Conservation (phyloP, 208 protist species). For the Crithidia bombi region DNA sequence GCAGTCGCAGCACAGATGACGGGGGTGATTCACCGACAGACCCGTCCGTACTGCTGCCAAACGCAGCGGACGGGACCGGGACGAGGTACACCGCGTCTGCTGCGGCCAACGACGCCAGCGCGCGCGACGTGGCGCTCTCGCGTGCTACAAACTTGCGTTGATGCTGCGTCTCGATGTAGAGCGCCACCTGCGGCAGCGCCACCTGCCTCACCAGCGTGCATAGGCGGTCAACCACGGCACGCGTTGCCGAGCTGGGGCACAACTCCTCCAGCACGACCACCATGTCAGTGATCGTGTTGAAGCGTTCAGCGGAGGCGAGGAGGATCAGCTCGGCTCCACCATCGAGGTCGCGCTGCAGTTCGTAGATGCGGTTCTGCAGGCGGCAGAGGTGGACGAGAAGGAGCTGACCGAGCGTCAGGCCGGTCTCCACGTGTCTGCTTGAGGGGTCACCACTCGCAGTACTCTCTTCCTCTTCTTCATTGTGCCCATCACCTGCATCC, state of each 20-base stretch:
- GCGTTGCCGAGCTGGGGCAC: slow-evolving; percentile 13
- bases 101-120: neutral
- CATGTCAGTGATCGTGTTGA: slow-evolving; percentile 76
- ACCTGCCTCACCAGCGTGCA: slow-evolving; percentile 37
- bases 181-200: slow-evolving; percentile 58
- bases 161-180: slow-evolving; percentile 42
- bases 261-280: slow-evolving; percentile 54
- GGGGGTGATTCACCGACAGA: slow-evolving; percentile 24
- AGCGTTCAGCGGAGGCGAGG: slow-evolving; percentile 62
- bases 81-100: slow-evolving; percentile 28
- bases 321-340: slow-evolving; percentile 69
- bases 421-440: neutral
- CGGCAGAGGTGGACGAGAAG: slow-evolving; percentile 78
- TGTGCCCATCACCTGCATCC: slow-evolving; percentile 23
- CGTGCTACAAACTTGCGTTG: slow-evolving; percentile 21
- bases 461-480: slow-evolving; percentile 3
- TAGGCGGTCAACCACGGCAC: slow-evolving; percentile 26
- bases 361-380: slow-evolving; percentile 63
- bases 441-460: neutral
- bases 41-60: neutral
- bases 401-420: slow-evolving; percentile 59
- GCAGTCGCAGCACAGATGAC: slow-evolving; percentile 32
- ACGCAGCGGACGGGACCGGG: neutral
- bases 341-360: slow-evolving; percentile 73
- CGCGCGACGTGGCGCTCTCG: neutral